Evolutionary conservation across 768 basidiomycete genomes (phyloP), one percentile per base, ranked within the genome.

Genomic region (Termitomyces bulborhizus): DNA sequence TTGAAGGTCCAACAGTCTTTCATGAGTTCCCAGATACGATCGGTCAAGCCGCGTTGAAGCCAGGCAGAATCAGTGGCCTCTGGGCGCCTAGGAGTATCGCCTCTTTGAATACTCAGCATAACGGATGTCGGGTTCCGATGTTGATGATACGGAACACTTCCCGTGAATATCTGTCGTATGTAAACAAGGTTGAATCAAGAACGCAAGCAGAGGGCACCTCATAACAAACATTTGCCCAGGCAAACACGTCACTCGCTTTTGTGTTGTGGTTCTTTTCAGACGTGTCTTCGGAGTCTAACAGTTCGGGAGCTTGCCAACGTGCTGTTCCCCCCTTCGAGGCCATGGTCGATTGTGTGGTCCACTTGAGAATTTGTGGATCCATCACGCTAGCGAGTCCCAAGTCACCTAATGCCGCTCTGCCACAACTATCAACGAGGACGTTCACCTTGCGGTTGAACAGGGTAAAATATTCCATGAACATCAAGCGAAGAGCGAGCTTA

Each of bases 191-290:
- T 32, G 31, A 6, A 32, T 32, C 31, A 32, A 32, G 15, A 15
- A 15, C 15, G 6, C 26, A 26, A 15, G 24, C n/a, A 6, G 11
- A 13, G 15, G 13, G 9, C 39, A 54, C 54, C 54, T 54, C 54
- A 8, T 54, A 54, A 34, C 54, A 54, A 4, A 54, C 16, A 8
- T 15, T 0, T 13, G 39, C 54, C 54, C 54, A 54, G 0, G 46
- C 54, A 48, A 54, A 54, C 16, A 54, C 54, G 5, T 54, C 54
- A 15, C 54, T 54, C 27, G 32, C 54, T 26, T 41, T 54, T 1
- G 36, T 54, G 32, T 54, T 54, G 16, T 46, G 5, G n/a, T 7
- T 9, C 13, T 24, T 32, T n/a, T n/a, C n/a, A 8, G 12, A 12
- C 3, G 9, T 52, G 21, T 54, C 31, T 26, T 11, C 51, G 13